These are phyloP conservation scores for Phoma herbarum DNA, from an alignment of 2,329 filamentous ascomycete genomes.

Conservation along the genomic window DNA sequence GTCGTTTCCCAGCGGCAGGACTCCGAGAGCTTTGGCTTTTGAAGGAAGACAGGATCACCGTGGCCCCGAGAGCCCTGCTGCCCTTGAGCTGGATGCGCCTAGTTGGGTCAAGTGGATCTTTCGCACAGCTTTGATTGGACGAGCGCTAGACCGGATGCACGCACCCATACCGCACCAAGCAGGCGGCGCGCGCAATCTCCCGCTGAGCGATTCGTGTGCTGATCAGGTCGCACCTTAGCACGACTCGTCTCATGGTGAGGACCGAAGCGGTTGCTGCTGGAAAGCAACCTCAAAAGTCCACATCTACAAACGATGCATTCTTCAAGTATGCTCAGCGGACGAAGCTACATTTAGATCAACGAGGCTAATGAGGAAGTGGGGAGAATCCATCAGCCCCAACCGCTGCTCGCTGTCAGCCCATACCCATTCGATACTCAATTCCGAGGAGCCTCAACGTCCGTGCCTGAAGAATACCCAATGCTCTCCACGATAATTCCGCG, in stretches of 20 bases:
- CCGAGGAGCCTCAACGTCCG: not conserved
- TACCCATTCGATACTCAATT: not conserved
- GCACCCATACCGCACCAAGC: conserved; percentile 9
- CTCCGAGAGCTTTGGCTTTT: conserved; percentile 2
- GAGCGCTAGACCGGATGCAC: conserved; percentile 3
- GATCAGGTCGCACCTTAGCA: not conserved
- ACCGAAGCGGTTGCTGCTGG: not conserved
- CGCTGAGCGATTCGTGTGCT: conserved; percentile 11
- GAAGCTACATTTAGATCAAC: not conserved
- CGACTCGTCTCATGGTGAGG: conserved; percentile 3
- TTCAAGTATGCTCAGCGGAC: not conserved
- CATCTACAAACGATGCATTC: not conserved
- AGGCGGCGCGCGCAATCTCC: conserved; percentile 14
- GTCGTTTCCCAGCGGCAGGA: conserved; percentile 4
- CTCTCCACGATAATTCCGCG: not conserved
- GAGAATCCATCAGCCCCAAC: not conserved
- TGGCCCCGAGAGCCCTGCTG: conserved; percentile 8
- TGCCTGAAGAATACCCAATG: not conserved
- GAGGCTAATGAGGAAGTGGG: not conserved
- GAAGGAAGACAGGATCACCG: conserved; percentile 7
- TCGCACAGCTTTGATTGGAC: not conserved
- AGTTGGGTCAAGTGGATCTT: conserved; percentile 6
- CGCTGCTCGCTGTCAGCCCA: conserved; percentile 8
- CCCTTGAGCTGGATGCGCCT: conserved; percentile 8
- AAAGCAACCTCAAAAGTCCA: not conserved